Evolutionary conservation across 2,329 filamentous ascomycete genomes (phyloP), one percentile per base, ranked within the genome.

Genomic region (Pyricularia sp.): DNA sequence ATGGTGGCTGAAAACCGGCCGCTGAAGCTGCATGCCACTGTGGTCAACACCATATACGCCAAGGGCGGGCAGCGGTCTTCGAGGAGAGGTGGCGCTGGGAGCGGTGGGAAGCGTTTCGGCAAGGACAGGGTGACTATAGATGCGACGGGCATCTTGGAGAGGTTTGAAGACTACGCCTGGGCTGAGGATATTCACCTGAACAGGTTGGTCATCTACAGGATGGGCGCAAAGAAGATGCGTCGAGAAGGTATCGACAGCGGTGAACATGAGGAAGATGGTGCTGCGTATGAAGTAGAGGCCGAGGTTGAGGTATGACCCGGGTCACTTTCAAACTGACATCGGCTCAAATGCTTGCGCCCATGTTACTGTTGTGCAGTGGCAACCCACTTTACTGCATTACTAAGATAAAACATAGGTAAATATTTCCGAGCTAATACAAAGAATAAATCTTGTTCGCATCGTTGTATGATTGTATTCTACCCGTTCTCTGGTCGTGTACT

Each of bases 31-130:
- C 93, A 97, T 72, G 91, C 90, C 22, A 97, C 93, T 0, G 78
- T 97, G 4, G 76, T 94, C 63, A 96, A 97, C 74, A 96, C 92
- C 0, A 84, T 92, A 16, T 96, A 96, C 72, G 85, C 86, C 59
- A 84, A 81, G 71, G 74, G 74, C 4, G 10, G 35, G 65, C 7
- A 6, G 65, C 63, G 55, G 66, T 2, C 35, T 63, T 71, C 66
- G 44, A 66, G 68, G 62, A 70, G 70, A 60, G 67, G 62, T 70
- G 67, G 65, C 4, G 31, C 62, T 68, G 26, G 26, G 26, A 67
- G 49, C 63, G 68, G 65, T 68, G 71, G 66, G 64, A 68, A 60
- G 67, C 71, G 63, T 65, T 68, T 64, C 68, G 66, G 64, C 68
- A 71, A 65, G 67, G 67, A 65, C 68, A 71, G 71, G 69, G 65